A percentile compares a stretch with the other conserved stretches of the same genome.
These are phyloP conservation scores for Euphrasia arctica DNA, from an alignment of 305 asterid genomes.

Conservation along the genomic window DNA sequence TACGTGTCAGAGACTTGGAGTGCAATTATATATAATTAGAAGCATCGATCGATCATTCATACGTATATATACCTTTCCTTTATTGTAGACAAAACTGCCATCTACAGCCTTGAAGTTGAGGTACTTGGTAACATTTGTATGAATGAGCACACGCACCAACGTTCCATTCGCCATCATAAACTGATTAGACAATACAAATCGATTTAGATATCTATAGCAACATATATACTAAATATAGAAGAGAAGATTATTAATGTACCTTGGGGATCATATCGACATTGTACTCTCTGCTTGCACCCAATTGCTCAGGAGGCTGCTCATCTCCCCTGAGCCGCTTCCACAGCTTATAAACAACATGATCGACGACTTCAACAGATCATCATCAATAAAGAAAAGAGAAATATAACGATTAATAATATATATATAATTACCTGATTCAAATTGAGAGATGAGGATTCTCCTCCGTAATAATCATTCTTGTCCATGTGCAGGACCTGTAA, in stretches of 20 bases:
- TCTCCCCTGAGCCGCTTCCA: constrained; percentile 91
- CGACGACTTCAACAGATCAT: background rate
- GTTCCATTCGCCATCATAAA: constrained; percentile 97
- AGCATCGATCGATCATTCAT: no score
- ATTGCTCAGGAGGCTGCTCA: constrained; percentile 56
- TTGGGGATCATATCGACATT: constrained; percentile 95
- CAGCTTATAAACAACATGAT: constrained; percentile 34
- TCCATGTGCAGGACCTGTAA: constrained; percentile 77
- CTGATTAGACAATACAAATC: constrained; percentile 26
- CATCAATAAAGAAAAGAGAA: background rate
- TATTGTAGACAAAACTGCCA: constrained; percentile 93
- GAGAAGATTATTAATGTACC: constrained; percentile 33
- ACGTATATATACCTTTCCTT: constrained; percentile 59
- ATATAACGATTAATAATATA: background rate
- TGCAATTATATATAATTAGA: background rate
- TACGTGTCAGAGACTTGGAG: background rate
- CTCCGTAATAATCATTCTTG: constrained; percentile 80
- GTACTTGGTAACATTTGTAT: constrained; percentile 88
- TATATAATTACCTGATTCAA: constrained; percentile 39
- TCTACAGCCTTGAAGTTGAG: constrained; percentile 98
- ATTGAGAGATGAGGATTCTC: constrained; percentile 69
- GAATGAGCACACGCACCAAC: constrained; percentile 87
- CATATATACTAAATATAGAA: background rate
- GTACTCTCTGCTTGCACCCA: constrained; percentile 89
- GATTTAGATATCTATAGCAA: background rate